Percentiles rank a stretch among this genome's conserved stretches.
These are phyloP conservation scores for Citrus inodora DNA, from an alignment of 345 rosid species.

Conservation along the genomic window DNA sequence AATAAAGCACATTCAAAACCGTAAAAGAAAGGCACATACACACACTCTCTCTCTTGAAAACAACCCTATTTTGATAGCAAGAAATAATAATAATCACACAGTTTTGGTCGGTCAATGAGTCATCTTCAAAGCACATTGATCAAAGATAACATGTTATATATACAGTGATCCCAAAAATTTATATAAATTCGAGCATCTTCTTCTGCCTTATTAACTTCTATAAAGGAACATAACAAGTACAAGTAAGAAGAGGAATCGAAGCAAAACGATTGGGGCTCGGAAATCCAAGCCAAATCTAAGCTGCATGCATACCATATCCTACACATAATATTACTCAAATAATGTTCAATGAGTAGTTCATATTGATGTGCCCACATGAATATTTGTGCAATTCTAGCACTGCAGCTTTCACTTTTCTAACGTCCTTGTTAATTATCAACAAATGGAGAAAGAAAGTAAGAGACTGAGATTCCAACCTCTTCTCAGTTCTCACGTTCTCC, in stretches of 20 bases:
- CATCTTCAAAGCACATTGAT: slow-evolving; percentile 11
- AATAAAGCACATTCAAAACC: slow-evolving; percentile 65
- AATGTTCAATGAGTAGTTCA: slow-evolving; percentile 4
- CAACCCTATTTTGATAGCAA: background rate
- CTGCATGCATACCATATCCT: background rate
- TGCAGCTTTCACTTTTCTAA: slow-evolving; percentile 35
- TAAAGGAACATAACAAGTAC: background rate
- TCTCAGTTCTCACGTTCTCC: slow-evolving; percentile 36
- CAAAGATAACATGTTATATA: slow-evolving; percentile 6
- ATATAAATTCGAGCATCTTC: slow-evolving; percentile 1
- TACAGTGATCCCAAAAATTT: slow-evolving; percentile 21
- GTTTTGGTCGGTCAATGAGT: slow-evolving; percentile 25
- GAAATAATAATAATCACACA: background rate
- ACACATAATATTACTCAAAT: background rate
- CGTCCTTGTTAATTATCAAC: slow-evolving; percentile 15
- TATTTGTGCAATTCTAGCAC: slow-evolving; percentile 15
- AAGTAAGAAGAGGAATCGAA: background rate
- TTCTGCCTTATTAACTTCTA: background rate
- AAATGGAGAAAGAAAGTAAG: slow-evolving; percentile 19
- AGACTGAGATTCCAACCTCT: slow-evolving; percentile 29
- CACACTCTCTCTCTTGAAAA: slow-evolving; percentile 14
- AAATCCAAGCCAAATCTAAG: slow-evolving; percentile 32
- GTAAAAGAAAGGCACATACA: slow-evolving; percentile 8
- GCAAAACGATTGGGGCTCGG: slow-evolving; percentile 22
- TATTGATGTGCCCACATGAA: slow-evolving; percentile 20